Evolutionary conservation across 2,329 filamentous ascomycete species (phyloP), one percentile per base, ranked within the genome.

Genomic region (Trichothecium sympodiale): DNA sequence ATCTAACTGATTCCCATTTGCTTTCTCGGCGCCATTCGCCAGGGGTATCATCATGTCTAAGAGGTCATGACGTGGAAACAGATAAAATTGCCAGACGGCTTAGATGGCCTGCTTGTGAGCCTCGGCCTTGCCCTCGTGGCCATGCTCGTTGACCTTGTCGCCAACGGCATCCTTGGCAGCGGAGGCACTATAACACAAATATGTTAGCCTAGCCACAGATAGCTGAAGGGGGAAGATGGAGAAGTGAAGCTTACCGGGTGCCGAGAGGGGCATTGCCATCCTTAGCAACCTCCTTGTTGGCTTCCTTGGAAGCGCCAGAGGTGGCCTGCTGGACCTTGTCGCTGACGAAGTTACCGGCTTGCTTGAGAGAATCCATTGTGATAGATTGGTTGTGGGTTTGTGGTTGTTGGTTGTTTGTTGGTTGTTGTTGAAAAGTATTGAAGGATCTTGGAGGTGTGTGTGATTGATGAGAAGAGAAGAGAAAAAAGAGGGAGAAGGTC

Each of bases 251-350:
- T 49, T 56, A 68, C 64, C 77, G 75, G 53, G 69, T 75, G 52
- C 60, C 53, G 39, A 76, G 5, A 46, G 47, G 44, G 42, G 65
- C 65, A 52, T 77, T 60, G 55, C 47, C 56, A 54, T 75, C 73
- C 69, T 81, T 80, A 57, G 77, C 77, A 45, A 75, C 67, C 46
- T 69, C 54, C 72, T 82, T 80, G 72, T 82, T 81, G 64, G 64
- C 64, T 63, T 80, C 75, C 73, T 82, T 81, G 62, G 67, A 73
- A 42, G 70, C 62, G 46, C 69, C 65, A 42, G 63, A 62, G 43
- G 65, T 53, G 41, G 64, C 63, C 55, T 77, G 62, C 65, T 79
- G 67, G 54, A 76, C 59, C 50, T 65, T 62, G 67, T 80, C 77
- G 43, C 67, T 57, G 57, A 78, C 73, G 71, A 73, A 77, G 71